Conservation (phyloP, 1,139 yeast genomes). For the Geotrichum fermentans region DNA sequence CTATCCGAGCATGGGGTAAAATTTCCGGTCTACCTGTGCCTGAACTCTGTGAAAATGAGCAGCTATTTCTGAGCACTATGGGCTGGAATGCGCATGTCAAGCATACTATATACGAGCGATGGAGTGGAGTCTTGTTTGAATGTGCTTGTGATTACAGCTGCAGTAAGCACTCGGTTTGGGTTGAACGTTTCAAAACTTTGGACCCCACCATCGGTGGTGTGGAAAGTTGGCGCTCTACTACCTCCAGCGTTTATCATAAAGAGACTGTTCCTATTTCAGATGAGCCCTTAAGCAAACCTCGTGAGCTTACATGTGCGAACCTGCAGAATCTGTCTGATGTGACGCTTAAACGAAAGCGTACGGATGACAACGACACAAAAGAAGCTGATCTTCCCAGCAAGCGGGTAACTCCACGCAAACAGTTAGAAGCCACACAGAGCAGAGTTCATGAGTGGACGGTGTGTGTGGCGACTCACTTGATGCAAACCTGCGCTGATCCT, state of each 20-base stretch:
- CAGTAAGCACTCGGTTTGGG: slow-evolving; percentile 3
- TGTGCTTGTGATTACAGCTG: slow-evolving; percentile 24
- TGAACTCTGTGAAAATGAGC: slow-evolving; percentile 52
- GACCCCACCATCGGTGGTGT: slow-evolving; percentile 3
- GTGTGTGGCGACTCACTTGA: slow-evolving; percentile 11
- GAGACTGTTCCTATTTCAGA: background rate
- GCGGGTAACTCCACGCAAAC: background rate
- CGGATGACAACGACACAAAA: background rate
- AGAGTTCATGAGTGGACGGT: slow-evolving; percentile 12
- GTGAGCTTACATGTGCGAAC: slow-evolving; percentile 5
- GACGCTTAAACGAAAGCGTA: slow-evolving; percentile 1
- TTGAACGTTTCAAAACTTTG: slow-evolving; percentile 1
- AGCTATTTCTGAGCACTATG: slow-evolving; percentile 48
- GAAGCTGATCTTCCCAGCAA: background rate
- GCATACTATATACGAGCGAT: slow-evolving; percentile 48
- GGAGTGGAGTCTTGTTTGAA: slow-evolving; percentile 41
- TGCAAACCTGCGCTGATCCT: background rate
- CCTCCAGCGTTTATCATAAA: background rate
- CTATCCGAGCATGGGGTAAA: slow-evolving; percentile 67
- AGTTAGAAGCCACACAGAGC: background rate
- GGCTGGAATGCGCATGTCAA: slow-evolving; percentile 55
- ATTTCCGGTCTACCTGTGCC: slow-evolving; percentile 57
- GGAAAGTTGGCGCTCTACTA: slow-evolving; percentile 6
- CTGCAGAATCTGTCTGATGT: background rate
- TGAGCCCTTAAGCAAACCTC: background rate